A percentile compares a stretch with the other conserved stretches of the same genome.
Evolutionary conservation across 345 rosid genomes (phyloP).

Genomic region (Citrus inodora): DNA sequence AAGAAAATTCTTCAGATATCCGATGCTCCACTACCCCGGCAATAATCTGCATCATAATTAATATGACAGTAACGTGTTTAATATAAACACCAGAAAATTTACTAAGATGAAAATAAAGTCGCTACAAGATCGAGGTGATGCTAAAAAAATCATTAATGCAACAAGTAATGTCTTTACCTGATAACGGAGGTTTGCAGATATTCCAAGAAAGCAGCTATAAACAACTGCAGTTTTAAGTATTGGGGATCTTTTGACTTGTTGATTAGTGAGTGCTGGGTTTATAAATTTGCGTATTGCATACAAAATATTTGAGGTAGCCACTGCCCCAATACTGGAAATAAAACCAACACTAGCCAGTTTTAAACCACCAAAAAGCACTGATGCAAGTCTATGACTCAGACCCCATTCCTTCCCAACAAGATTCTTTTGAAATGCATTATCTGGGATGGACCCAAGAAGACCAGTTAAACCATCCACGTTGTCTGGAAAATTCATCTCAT

Average conservation of each 20-base stretch:
- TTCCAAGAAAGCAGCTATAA: slow-evolving; percentile 77
- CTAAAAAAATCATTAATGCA: slow-evolving; percentile 1
- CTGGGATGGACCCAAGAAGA: slow-evolving; percentile 86
- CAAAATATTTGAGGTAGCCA: slow-evolving; percentile 70
- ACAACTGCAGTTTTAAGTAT: slow-evolving; percentile 74
- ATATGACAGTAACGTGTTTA: not conserved
- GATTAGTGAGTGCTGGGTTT: slow-evolving; percentile 49
- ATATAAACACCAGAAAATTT: not conserved
- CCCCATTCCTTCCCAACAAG: slow-evolving; percentile 82
- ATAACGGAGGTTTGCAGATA: slow-evolving; percentile 86
- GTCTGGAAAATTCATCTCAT: slow-evolving; percentile 46
- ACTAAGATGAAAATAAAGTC: not conserved
- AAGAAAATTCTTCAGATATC: slow-evolving; percentile 68
- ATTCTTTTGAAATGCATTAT: slow-evolving; percentile 90
- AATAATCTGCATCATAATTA: slow-evolving; percentile 59
- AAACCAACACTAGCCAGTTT: slow-evolving; percentile 85
- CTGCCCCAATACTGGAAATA: slow-evolving; percentile 82
- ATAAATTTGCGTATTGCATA: slow-evolving; percentile 48
- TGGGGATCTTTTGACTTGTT: slow-evolving; percentile 70
- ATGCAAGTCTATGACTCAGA: slow-evolving; percentile 70
- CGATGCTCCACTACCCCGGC: slow-evolving; percentile 93
- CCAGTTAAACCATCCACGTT: slow-evolving; percentile 58
- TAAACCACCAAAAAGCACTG: slow-evolving; percentile 78
- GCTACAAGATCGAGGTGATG: not conserved
- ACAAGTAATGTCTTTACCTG: slow-evolving; percentile 47